Conservation (phyloP, 2,329 filamentous ascomycete genomes). For the Chaetothyriales sp. region DNA sequence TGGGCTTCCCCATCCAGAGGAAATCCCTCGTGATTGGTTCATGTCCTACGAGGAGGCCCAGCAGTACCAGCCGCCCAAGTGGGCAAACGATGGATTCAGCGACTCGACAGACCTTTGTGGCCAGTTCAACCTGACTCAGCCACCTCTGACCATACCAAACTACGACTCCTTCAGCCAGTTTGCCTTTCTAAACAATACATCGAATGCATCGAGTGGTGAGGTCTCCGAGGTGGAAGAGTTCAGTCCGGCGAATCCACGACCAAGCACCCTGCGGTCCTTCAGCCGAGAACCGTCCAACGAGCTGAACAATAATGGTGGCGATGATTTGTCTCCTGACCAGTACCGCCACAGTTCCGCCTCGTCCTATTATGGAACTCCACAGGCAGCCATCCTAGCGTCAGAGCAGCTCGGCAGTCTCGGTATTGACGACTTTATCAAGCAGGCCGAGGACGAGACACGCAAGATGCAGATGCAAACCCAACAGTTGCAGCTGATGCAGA, state of each 20-base stretch:
- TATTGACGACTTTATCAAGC: slow-evolving; percentile 30
- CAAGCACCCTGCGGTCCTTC: slow-evolving; percentile 20
- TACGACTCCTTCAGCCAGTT: slow-evolving; percentile 5
- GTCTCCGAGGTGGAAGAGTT: slow-evolving; percentile 33
- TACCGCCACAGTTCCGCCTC: slow-evolving; percentile 29
- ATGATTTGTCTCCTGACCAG: slow-evolving; percentile 28
- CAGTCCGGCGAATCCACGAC: slow-evolving; percentile 17
- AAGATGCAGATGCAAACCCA: slow-evolving; percentile 13
- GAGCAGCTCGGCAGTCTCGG: slow-evolving; percentile 27
- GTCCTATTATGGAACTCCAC: slow-evolving; percentile 28
- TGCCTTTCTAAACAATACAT: slow-evolving; percentile 15
- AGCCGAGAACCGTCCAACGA: slow-evolving; percentile 20
- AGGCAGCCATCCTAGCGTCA: slow-evolving; percentile 27
- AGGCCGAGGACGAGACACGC: slow-evolving; percentile 13
- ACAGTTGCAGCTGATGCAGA: slow-evolving; percentile 6
- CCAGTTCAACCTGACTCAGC: slow-evolving; percentile 4
- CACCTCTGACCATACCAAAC: slow-evolving; percentile 15
- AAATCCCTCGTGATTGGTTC: slow-evolving; percentile 27
- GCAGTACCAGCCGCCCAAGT: slow-evolving; percentile 20
- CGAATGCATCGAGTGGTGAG: slow-evolving; percentile 35
- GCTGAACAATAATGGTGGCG: slow-evolving; percentile 21
- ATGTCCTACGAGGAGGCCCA: slow-evolving; percentile 26
- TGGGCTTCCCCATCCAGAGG: slow-evolving; percentile 22
- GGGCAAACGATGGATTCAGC: slow-evolving; percentile 6
- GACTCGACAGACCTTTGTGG: slow-evolving; percentile 27